Base-by-base conservation (phyloP, 176 grass and related monocot genomes). In the Rhynchospora breviuscula region DNA sequence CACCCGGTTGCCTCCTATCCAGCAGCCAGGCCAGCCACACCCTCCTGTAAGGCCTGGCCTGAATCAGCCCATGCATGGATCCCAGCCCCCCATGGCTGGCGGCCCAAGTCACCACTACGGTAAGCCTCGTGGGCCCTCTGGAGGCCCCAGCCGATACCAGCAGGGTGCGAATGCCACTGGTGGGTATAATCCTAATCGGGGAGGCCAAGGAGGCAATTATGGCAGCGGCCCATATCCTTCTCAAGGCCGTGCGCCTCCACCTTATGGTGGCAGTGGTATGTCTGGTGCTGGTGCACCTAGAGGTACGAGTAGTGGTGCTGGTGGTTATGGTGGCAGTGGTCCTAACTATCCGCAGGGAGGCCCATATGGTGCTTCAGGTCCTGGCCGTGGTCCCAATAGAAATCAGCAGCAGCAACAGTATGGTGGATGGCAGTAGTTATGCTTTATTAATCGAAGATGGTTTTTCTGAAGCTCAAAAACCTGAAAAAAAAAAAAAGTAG, bases 1-100 rank as follows among this genome's bases (percentile, higher is more conserved):
- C 83, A 85, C 89, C 61, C 96, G 96, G 11, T 79, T 98, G 64
- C 96, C 96, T 87, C 92, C 92, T n/a, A 93, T 93, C 75, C 90
- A 99, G 85, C 91, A 94, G 23, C 56, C 90, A 6, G 91, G 91
- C 69, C 92, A 93, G 74, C 85, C 86, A 21, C 90, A 93, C 78
- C 85, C 89, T 68, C 88, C 89, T 49, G 91, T 97, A 58, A 90
- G 94, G 49, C 81, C 90, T 1, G 87, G 92, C 23, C 19, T 81
- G 44, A 82, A 84, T 59, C 94, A 91, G 85, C 87, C 90, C 9
- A 91, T 93, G 75, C 94, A 93, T 71, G 87, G 83, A 48, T 85
- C 85, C 0, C 94, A 88, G 19, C 84, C 94, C 2, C 90, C 92
- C 1, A 93, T 92, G 81, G 89, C 89, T 53, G 90, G 51, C 3